phyloP scores from a whole-genome alignment of 352 stramenopile genomes.

The Detonula confervacea region DNA sequence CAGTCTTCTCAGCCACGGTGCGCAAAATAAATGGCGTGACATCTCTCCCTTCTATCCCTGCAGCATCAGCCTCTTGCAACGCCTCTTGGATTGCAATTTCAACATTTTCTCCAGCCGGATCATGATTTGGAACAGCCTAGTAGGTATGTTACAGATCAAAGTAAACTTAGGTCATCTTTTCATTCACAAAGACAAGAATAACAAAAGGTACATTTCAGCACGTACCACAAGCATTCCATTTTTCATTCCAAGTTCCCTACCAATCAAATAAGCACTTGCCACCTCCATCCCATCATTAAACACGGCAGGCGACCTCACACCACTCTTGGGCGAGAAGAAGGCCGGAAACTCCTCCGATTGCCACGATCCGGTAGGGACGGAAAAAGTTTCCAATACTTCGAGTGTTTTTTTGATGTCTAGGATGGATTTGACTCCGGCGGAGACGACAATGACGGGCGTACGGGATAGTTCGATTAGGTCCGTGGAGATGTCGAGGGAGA shows the following conservation, averaged over 20 bases:
- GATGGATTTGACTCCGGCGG: constrained; percentile 98
- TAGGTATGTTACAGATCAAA: too few relatives aligned
- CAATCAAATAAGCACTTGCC: constrained; percentile 88
- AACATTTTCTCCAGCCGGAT: constrained; percentile 88
- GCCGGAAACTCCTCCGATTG: constrained; percentile 95
- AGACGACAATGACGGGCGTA: constrained; percentile 96
- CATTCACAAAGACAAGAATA: too few relatives aligned
- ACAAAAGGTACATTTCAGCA: neutral
- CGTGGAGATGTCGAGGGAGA: constrained; percentile 94
- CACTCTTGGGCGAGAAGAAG: constrained; percentile 96
- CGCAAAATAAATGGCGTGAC: constrained; percentile 93
- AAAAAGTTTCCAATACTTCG: constrained; percentile 97
- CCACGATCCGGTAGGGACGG: constrained; percentile 93
- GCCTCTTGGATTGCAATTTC: constrained; percentile 90
- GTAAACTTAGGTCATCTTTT: too few relatives aligned
- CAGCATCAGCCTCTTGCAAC: constrained; percentile 87
- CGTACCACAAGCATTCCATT: constrained; percentile 79
- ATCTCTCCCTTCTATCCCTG: constrained; percentile 91
- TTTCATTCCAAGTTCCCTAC: constrained; percentile 81
- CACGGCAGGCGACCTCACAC: constrained; percentile 87
- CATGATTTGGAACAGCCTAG: constrained; percentile 78
- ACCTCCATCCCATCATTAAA: constrained; percentile 90
- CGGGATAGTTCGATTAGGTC: constrained; percentile 94
- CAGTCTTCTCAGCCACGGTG: constrained; percentile 92
- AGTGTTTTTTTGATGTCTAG: constrained; percentile 96